Percentiles rank a stretch among this genome's conserved stretches.
These are phyloP conservation scores for Actinomortierella wolfii DNA, from an alignment of 371 early-diverging fungal species.

Conservation along the genomic window DNA sequence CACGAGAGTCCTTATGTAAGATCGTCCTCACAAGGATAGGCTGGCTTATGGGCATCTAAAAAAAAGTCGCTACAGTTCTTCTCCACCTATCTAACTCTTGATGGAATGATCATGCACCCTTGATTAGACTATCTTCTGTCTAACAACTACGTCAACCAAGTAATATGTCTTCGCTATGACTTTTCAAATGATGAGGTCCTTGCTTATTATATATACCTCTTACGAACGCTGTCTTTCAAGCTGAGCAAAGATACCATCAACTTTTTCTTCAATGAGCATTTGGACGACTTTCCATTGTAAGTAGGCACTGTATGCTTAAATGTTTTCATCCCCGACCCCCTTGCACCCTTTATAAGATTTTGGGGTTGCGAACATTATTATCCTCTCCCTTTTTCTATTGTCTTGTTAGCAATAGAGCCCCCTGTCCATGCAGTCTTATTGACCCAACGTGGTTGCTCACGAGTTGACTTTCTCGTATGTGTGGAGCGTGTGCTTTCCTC, in stretches of 20 bases:
- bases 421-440: too few species aligned
- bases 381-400: too few species aligned
- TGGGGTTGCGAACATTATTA: too few species aligned
- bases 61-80: too few species aligned
- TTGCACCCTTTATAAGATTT: background rate
- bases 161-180: slow-evolving; percentile 57
- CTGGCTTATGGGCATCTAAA: too few species aligned
- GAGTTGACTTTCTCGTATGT: too few species aligned
- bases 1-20: slow-evolving; percentile 49
- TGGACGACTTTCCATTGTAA: slow-evolving; percentile 55
- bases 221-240: slow-evolving; percentile 58
- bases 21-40: background rate
- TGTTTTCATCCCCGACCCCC: background rate
- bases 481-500: too few species aligned
- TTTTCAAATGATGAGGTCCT: slow-evolving; percentile 60
- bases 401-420: too few species aligned
- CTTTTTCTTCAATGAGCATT: slow-evolving; percentile 55
- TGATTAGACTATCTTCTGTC: slow-evolving; percentile 53
- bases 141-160: slow-evolving; percentile 61
- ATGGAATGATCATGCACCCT: slow-evolving; percentile 3
- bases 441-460: too few species aligned
- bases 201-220: slow-evolving; percentile 60
- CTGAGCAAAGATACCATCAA: slow-evolving; percentile 54
- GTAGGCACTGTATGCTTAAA: background rate
- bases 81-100: too few species aligned